A percentile compares a stretch with the other conserved stretches of the same genome.
Conservation (phyloP, 1,284 basidiomycete genomes). For the Singerocomus inundabilis region DNA sequence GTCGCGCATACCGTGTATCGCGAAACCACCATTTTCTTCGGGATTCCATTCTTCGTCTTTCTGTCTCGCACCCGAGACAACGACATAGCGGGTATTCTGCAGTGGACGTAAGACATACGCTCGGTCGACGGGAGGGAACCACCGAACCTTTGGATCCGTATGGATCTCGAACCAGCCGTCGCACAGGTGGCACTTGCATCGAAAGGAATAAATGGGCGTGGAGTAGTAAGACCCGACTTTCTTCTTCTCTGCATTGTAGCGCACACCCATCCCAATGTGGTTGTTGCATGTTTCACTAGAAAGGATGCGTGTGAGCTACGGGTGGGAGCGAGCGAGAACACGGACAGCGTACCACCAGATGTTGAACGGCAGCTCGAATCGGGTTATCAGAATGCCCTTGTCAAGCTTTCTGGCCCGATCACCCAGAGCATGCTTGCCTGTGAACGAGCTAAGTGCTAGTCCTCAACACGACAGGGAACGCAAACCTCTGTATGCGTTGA, state of each 20-base stretch:
- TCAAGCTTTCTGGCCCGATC: constrained; percentile 91
- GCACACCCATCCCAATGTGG: constrained; percentile 95
- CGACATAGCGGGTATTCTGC: constrained; percentile 94
- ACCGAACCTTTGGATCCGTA: constrained; percentile 88
- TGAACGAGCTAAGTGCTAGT: constrained; percentile 23
- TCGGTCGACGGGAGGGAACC: not conserved
- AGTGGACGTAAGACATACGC: not conserved
- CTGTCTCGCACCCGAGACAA: constrained; percentile 83
- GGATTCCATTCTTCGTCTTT: constrained; percentile 97
- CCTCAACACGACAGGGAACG: not conserved
- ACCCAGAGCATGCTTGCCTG: constrained; percentile 93
- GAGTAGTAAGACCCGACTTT: constrained; percentile 95
- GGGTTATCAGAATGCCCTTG: constrained; percentile 90
- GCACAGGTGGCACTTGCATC: constrained; percentile 96
- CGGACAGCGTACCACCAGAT: constrained; percentile 84
- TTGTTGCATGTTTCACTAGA: constrained; percentile 83
- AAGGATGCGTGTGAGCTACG: not conserved
- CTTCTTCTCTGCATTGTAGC: constrained; percentile 98
- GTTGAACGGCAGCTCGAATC: constrained; percentile 95
- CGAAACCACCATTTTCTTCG: constrained; percentile 90
- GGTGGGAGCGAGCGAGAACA: accelerated
- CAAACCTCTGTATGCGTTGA: constrained; percentile 77
- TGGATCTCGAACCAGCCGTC: constrained; percentile 94
- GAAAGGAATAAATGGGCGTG: constrained; percentile 92
- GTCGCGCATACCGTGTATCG: constrained; percentile 68